These are phyloP conservation scores for Hemerocallis citrina DNA, from an alignment of 106 monocot genomes.

Conservation along the genomic window DNA sequence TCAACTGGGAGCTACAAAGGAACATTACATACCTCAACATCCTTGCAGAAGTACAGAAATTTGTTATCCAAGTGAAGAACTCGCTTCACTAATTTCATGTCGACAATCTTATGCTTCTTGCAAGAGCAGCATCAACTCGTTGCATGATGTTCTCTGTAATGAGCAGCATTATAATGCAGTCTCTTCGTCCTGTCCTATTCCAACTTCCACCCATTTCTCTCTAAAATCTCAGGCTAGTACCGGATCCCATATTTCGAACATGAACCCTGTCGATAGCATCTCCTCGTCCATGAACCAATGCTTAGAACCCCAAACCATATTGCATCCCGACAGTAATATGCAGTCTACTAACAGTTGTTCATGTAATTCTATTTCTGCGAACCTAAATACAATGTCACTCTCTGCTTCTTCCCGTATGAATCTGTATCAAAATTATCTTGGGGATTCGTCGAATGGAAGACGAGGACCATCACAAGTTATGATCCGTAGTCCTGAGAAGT, in stretches of 20 bases:
- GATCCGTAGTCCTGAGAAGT: background rate
- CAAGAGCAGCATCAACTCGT: conserved; percentile 7
- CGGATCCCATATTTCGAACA: background rate
- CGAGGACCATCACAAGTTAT: conserved; percentile 1
- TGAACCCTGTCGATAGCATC: background rate
- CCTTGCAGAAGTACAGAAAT: conserved; percentile 4
- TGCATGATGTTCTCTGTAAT: conserved; percentile 7
- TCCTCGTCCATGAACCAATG: conserved; percentile 10
- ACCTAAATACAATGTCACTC: conserved; percentile 1
- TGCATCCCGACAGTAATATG: background rate
- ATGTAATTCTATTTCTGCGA: background rate
- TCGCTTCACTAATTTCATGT: conserved; percentile 12
- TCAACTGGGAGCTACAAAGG: conserved; percentile 8
- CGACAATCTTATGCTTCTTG: conserved; percentile 3
- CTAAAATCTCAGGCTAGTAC: background rate
- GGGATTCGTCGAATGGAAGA: background rate
- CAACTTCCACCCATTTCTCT: conserved; percentile 3
- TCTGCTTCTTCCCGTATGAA: conserved; percentile 4
- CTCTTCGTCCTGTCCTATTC: background rate
- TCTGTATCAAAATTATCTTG: background rate
- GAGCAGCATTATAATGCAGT: background rate
- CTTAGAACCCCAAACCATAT: background rate
- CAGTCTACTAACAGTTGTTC: conserved; percentile 6
- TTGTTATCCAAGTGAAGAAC: conserved; percentile 5
- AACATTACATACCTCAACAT: conserved; percentile 1